Conservation (phyloP, 2,329 filamentous ascomycete species). For the Drechslerella coelobrocha region DNA sequence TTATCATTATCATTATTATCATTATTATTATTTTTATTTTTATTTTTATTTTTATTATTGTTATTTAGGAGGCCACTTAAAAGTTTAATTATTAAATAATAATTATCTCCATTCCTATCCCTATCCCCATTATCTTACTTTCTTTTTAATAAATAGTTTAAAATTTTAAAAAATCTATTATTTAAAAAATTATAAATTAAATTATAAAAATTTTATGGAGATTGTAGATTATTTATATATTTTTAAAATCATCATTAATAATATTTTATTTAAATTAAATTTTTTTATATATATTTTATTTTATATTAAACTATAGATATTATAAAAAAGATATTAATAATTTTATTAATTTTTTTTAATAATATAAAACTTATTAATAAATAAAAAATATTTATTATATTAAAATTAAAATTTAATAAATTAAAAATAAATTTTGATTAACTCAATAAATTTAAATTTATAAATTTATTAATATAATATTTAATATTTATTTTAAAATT, state of each 20-base stretch:
- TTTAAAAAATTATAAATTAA: background rate
- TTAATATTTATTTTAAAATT: background rate
- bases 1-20: too few species aligned
- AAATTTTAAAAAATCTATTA: too few species aligned
- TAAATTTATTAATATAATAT: background rate
- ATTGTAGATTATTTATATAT: constrained; percentile 1
- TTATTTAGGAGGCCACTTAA: too few species aligned
- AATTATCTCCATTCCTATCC: too few species aligned
- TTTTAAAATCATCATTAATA: background rate
- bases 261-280: background rate
- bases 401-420: background rate
- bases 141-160: too few species aligned
- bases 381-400: constrained; percentile 4
- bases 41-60: too few species aligned
- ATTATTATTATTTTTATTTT: too few species aligned
- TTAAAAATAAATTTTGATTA: background rate
- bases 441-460: background rate
- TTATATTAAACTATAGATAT: background rate
- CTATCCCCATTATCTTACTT: too few species aligned
- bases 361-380: too few species aligned
- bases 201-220: background rate
- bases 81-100: too few species aligned
- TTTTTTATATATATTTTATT: background rate
- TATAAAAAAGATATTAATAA: background rate
- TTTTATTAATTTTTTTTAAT: background rate